Base-by-base conservation (phyloP, 1,284 basidiomycete genomes). In the Sporisorium sorghi region DNA sequence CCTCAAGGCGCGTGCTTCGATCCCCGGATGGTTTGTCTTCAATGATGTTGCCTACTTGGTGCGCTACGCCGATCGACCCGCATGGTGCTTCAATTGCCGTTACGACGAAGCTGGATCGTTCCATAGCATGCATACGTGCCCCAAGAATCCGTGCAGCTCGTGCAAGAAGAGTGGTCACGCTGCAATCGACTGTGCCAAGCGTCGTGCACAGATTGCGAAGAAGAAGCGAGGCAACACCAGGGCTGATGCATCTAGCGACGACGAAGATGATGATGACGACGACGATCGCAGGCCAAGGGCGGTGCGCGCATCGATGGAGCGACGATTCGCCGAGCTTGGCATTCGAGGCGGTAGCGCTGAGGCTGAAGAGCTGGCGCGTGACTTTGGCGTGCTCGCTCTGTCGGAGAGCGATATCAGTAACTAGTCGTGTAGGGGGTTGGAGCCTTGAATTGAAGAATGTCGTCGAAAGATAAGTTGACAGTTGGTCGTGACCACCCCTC, bases 11-110 rank as follows among this genome's bases (percentile, higher is more conserved):
- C 63, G 60, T n/a, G 24, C 48, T 14, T 30, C 59, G 9, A 44
- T 73, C 15, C 70, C 70, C 11, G 64, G 70, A 30, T 64, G 60
- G 59, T 57, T 73, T 28, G 40, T 53, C 42, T 57, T 56, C 30
- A n/a, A 57, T 23, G 26, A 32, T 12, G 35, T 42, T 14, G 63
- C 64, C 17, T 73, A 73, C 26, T 51, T 73, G 17, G 70, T 73
- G 0, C 59, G 52, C 9, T 73, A 55, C 23, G 30, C 64, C 17
- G 53, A 57, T 8, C 70, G 70, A 5, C 64, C 64, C 1, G 52
- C 48, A 10, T 73, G 64, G 70, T 73, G 70, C 37, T 51, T 67
- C 52, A 19, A 56, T 17, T 73, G 70, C 49, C 58, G 70, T 5
- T 64, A 59, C 52, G 44, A 59, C n/a, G 52, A 54, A 19, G 2